Evolutionary conservation across 768 basidiomycete genomes (phyloP).

Genomic region (Austroboletus eburneus): DNA sequence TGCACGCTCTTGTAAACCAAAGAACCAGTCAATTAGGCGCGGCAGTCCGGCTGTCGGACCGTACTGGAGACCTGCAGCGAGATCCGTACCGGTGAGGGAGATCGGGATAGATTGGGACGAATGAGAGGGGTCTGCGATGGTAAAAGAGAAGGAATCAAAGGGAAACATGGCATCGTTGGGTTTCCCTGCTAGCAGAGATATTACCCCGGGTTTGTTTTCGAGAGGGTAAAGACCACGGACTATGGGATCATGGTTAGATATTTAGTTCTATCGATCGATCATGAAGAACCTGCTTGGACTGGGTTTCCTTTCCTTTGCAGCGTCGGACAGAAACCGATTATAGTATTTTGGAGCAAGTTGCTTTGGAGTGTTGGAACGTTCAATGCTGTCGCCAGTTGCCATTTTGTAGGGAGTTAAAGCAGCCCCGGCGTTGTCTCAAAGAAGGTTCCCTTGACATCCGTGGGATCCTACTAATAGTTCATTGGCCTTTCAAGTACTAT

Average conservation of each 20-base stretch:
- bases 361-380: not conserved
- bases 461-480: too few species aligned
- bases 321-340: slow-evolving; percentile 52
- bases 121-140: slow-evolving; percentile 47
- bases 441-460: too few species aligned
- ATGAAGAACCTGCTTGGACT: slow-evolving; percentile 51
- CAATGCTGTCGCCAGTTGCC: too few species aligned
- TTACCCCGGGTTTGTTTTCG: slow-evolving; percentile 72
- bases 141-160: slow-evolving; percentile 74
- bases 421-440: too few species aligned
- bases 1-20: slow-evolving; percentile 61
- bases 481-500: too few species aligned
- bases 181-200: slow-evolving; percentile 86
- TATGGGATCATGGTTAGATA: slow-evolving; percentile 24
- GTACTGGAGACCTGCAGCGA: slow-evolving; percentile 73
- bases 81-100: slow-evolving; percentile 52
- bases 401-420: too few species aligned
- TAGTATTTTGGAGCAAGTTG: slow-evolving; percentile 54
- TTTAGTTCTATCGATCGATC: not conserved
- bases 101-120: slow-evolving; percentile 44
- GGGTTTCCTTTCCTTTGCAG: slow-evolving; percentile 58
- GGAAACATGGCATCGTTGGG: slow-evolving; percentile 92
- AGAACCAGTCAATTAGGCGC: slow-evolving; percentile 63
- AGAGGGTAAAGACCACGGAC: slow-evolving; percentile 72
- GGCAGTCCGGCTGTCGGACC: slow-evolving; percentile 66